Percentiles rank a stretch among this genome's conserved stretches.
Conservation (phyloP, 345 rosid species). For the thale cress (Arabidopsis thaliana) region TAIR10.1 NC_003071.7:14605001-14605500, state of each 20-base stretch:
- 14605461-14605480: slow-evolving; percentile 35
- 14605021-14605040: slow-evolving; percentile 9
- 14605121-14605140: slow-evolving; percentile 75
- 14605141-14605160: slow-evolving; percentile 17
- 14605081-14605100: slow-evolving; percentile 49
- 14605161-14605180: slow-evolving; percentile 24
- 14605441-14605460: slow-evolving; percentile 2
- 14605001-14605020: slow-evolving; percentile 5
- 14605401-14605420: slow-evolving; percentile 70
- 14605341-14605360: slow-evolving; percentile 51
- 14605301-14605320: slow-evolving; percentile 2
- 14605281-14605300: slow-evolving; percentile 1
- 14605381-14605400: slow-evolving; percentile 82
- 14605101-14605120: slow-evolving; percentile 99
- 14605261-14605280: slow-evolving; percentile 14
- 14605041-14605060: not conserved
- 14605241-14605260: slow-evolving; percentile 10
- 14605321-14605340: not conserved
- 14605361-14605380: slow-evolving; percentile 96
- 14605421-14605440: slow-evolving; percentile 20
- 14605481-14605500: slow-evolving; percentile 47
- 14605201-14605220: slow-evolving; percentile 16
- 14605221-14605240: slow-evolving; percentile 12
- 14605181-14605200: slow-evolving; percentile 1
- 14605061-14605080: slow-evolving; percentile 14